Evolutionary conservation across 2,329 filamentous ascomycete species (phyloP), one percentile per base, ranked within the genome.

Genomic region (Penicillium glabrum): DNA sequence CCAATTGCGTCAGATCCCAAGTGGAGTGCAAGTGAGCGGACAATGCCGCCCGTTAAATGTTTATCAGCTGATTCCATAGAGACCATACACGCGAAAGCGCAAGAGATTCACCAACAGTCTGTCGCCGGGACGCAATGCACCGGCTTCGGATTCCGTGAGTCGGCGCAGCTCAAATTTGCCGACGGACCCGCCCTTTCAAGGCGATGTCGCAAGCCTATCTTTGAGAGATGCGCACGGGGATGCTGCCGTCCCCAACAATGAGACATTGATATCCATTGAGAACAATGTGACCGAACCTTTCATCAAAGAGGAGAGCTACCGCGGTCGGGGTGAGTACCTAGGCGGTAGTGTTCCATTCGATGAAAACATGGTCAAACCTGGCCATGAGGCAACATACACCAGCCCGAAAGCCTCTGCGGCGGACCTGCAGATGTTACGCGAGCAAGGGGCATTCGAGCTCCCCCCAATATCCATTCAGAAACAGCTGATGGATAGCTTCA

Each of bases 401-500:
- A 64, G 58, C 45, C 59, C 56, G 14, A 64, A 64, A 37, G 56
- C 59, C 24, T 67, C 64, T 8, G 56, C 56, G 1, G 54, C 55
- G 2, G 66, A 69, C 49, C 31, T 64, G 9, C 62, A 65, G 49
- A 65, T 69, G 54, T 52, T 69, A 4, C 61, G 57, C 16, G 60
- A 68, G 8, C 65, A 69, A 49, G 64, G 64, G 2, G 64, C 64
- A 0, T 68, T 64, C 37, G 64, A 67, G 9, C 21, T 69, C 1
- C 67, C 67, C 1, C 63, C 67, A 2, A 2, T 61, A 4, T 35
- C 69, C 0, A 66, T 75, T 16, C 72, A 75, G 6, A 69, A 69
- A 44, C 70, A 70, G 19, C 53, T 78, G 11, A 70, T 77, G 54
- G 67, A 75, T n/a, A 70, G 69, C 8, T 78, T 77, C 45, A 74